Conservation (phyloP, 768 basidiomycete genomes). For the Suillus ampliporus region DNA sequence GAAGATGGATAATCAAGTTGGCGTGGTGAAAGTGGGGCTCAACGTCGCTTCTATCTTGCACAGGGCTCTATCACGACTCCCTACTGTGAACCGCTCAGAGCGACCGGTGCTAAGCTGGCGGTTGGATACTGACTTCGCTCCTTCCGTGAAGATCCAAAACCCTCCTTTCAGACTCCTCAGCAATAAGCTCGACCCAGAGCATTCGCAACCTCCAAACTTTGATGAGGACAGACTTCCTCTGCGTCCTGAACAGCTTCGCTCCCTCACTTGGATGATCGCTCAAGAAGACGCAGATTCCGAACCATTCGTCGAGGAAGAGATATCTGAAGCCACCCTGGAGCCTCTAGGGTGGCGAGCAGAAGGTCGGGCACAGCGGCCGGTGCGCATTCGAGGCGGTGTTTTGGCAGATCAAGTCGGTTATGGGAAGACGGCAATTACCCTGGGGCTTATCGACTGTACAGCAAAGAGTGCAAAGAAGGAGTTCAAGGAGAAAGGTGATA, state of each 20-base stretch:
- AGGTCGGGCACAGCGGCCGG: conserved; percentile 80
- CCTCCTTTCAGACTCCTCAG: conserved; percentile 74
- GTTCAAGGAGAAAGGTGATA: conserved; percentile 52
- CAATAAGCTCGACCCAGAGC: conserved; percentile 75
- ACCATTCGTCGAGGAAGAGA: conserved; percentile 92
- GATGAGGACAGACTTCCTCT: conserved; percentile 53
- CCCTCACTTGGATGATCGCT: conserved; percentile 89
- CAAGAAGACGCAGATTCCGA: conserved; percentile 69
- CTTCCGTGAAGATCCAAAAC: conserved; percentile 59
- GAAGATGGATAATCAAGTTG: conserved; percentile 64
- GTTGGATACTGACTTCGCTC: conserved; percentile 78
- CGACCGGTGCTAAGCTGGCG: conserved; percentile 73
- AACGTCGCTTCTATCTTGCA: conserved; percentile 89
- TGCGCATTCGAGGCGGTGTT: conserved; percentile 84
- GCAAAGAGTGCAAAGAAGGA: conserved; percentile 60
- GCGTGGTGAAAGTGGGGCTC: conserved; percentile 82
- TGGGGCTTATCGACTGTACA: conserved; percentile 84
- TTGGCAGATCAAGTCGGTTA: conserved; percentile 97
- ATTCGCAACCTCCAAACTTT: conserved; percentile 82
- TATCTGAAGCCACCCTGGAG: conserved; percentile 86
- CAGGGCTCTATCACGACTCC: conserved; percentile 82
- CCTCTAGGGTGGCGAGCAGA: conserved; percentile 95
- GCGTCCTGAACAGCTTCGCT: conserved; percentile 87
- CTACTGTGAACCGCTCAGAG: conserved; percentile 53
- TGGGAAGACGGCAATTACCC: conserved; percentile 94